A percentile compares a stretch with the other conserved stretches of the same genome.
Conservation (phyloP, 352 stramenopile genomes). For the Pythium pectinolyticum region DNA sequence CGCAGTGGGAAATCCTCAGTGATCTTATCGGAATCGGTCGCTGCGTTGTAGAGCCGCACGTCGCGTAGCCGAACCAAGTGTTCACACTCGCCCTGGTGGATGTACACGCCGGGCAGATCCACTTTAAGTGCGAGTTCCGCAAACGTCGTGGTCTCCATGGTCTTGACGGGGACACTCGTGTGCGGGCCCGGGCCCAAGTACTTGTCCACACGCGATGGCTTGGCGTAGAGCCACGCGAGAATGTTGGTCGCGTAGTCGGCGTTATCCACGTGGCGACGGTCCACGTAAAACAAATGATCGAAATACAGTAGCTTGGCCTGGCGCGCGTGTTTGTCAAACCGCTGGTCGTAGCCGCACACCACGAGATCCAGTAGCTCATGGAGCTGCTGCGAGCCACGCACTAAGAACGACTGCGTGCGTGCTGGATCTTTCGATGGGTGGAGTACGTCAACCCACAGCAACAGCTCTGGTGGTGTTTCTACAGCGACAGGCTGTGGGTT, state of each 20-base stretch:
- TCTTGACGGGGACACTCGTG: neutral
- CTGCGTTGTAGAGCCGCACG: slow-evolving; percentile 51
- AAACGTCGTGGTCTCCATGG: slow-evolving; percentile 40
- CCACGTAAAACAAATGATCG: slow-evolving; percentile 55
- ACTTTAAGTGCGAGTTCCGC: slow-evolving; percentile 51
- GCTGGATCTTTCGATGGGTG: slow-evolving; percentile 67
- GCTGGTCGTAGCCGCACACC: slow-evolving; percentile 67
- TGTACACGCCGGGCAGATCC: slow-evolving; percentile 61
- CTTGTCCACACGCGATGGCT: slow-evolving; percentile 30
- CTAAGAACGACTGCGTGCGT: slow-evolving; percentile 71
- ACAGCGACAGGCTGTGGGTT: no score
- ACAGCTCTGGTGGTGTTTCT: slow-evolving; percentile 31
- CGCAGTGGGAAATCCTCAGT: slow-evolving; percentile 56
- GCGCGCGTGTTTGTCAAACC: slow-evolving; percentile 38
- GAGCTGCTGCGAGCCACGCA: slow-evolving; percentile 57
- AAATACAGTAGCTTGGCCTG: slow-evolving; percentile 67
- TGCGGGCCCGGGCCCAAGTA: slow-evolving; percentile 26
- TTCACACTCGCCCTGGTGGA: slow-evolving; percentile 80
- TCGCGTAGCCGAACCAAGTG: slow-evolving; percentile 68
- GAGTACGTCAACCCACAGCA: slow-evolving; percentile 74
- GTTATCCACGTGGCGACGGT: slow-evolving; percentile 37
- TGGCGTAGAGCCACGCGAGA: slow-evolving; percentile 50
- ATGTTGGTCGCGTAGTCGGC: slow-evolving; percentile 63
- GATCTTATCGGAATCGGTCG: slow-evolving; percentile 35
- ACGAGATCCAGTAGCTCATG: slow-evolving; percentile 59